Conservation (phyloP, 2,329 filamentous ascomycete species). For the Trichoderma hamatum region DNA sequence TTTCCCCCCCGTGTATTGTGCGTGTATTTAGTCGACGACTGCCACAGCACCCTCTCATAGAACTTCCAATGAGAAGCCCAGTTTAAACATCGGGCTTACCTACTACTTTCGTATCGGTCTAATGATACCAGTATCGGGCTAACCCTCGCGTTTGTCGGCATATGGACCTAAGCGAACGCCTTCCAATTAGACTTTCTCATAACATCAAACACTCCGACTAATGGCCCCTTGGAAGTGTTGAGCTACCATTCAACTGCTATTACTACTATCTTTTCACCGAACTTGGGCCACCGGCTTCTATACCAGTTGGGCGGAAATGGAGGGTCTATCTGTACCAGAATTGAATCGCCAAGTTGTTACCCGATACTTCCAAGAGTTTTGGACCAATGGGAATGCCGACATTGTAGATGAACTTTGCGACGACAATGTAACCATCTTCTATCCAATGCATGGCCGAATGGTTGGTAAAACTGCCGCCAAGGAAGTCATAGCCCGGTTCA, state of each 20-base stretch:
- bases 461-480: slow-evolving; percentile 27
- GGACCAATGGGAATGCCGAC: slow-evolving; percentile 28
- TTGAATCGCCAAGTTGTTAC: slow-evolving; percentile 12
- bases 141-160: neutral
- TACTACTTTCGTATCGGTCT: neutral
- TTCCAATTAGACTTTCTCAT: neutral
- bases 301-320: neutral
- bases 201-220: neutral
- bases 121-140: neutral
- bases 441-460: slow-evolving; percentile 28
- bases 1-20: neutral
- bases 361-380: slow-evolving; percentile 27
- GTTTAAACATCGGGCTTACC: neutral
- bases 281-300: neutral
- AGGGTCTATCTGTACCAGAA: neutral
- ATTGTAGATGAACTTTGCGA: slow-evolving; percentile 28
- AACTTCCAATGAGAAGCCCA: neutral
- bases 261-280: neutral
- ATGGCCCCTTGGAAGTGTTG: neutral
- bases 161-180: neutral
- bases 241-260: neutral
- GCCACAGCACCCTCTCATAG: neutral
- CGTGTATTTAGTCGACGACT: neutral
- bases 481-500: slow-evolving; percentile 24
- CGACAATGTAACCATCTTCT: slow-evolving; percentile 26